Evolutionary conservation across 2,329 filamentous ascomycete species (phyloP), one percentile per base, ranked within the genome.

Genomic region (Aspergillus sp.): DNA sequence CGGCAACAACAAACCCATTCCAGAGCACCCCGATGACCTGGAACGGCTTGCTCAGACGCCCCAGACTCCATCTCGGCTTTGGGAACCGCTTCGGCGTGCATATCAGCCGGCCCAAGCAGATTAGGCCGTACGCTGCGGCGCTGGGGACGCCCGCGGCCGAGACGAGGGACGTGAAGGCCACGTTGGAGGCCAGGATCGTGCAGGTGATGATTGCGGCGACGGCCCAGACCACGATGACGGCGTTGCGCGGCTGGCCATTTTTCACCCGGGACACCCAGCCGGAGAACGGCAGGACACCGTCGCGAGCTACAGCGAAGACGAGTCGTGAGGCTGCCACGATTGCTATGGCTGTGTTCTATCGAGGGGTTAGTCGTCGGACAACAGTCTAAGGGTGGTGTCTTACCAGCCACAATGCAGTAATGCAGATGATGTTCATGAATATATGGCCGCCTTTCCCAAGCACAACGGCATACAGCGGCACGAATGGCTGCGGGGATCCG

Each of bases 231-330:
- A 76, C 70, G 12, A 74, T 64, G 26, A 78, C 68, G 4, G 74
- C 74, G 44, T 78, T 76, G 10, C 67, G 66, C 0, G 75, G 75
- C 40, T 77, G 73, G 32, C 73, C 74, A 15, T 66, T 58, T 6
- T 64, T 53, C 2, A 78, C 72, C 12, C 61, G 52, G 3, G 72
- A 68, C 26, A 77, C 74, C 69, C 73, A 75, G 20, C 62, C 47
- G 2, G 72, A 75, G 52, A 69, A 75, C 0, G 74, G 74, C 2
- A 78, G 58, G 13, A 78, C 71, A 22, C 73, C 72, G 44, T 78
- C 74, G 28, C 74, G 66, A 16, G 74, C 74, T 3, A 78, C 73
- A 26, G 74, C 74, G 49, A 75, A 78, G 42, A 78, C 72, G 2
- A 77, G 62, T n/a, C 74, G 67, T 3, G 73, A 77, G 10, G 71